phyloP scores from a whole-genome alignment of 2,329 filamentous ascomycete species.

The Calonectria henricotiae region DNA sequence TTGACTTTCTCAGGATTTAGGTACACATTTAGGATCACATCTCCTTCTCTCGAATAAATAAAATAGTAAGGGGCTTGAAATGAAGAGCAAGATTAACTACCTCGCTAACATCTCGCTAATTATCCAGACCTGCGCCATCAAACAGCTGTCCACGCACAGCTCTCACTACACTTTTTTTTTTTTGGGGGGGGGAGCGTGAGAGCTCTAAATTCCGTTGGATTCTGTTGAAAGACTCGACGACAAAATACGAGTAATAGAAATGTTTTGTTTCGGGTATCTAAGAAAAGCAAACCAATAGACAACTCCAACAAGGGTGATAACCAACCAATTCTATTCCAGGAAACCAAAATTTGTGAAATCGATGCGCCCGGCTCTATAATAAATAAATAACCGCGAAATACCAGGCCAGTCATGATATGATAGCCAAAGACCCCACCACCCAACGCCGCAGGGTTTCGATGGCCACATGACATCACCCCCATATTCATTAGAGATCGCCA shows the following conservation, averaged over 20 bases:
- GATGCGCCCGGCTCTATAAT: not conserved
- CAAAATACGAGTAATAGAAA: not conserved
- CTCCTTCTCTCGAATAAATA: not conserved
- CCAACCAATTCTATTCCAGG: not conserved
- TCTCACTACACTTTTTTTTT: not conserved
- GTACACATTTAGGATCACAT: not conserved
- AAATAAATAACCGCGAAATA: not conserved
- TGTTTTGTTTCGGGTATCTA: slow-evolving; percentile 3
- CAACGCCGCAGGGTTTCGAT: not conserved
- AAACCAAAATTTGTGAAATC: slow-evolving; percentile 14
- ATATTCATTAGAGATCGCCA: not conserved
- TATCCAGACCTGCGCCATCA: not conserved
- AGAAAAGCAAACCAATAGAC: not conserved
- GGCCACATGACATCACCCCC: not conserved
- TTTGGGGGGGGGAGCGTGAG: no score
- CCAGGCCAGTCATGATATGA: not conserved
- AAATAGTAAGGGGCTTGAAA: slow-evolving; percentile 7
- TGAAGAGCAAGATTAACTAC: slow-evolving; percentile 2
- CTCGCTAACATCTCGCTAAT: slow-evolving; percentile 27
- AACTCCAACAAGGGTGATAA: not conserved
- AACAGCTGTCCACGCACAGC: no score
- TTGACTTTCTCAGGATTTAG: not conserved
- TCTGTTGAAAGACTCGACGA: no score
- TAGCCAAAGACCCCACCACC: not conserved
- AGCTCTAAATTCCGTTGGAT: no score